A percentile compares a stretch with the other conserved stretches of the same genome.
These are phyloP conservation scores for Phaeoacremonium minimum DNA, from an alignment of 2,329 filamentous ascomycete genomes.

Conservation along the genomic window DNA sequence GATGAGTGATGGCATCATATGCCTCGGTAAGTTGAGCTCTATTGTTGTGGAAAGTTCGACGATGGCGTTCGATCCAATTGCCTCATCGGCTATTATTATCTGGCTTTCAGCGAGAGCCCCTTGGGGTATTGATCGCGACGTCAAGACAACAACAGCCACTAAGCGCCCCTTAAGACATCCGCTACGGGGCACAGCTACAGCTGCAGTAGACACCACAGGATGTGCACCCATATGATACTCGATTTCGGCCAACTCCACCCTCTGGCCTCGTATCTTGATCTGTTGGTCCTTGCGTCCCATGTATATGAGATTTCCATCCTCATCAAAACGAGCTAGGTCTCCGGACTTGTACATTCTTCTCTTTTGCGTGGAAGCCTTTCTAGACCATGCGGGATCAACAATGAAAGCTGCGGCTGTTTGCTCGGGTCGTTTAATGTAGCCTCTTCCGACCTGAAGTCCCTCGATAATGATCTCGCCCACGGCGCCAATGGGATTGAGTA, in stretches of 20 bases:
- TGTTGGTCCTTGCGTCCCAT: conserved; percentile 38
- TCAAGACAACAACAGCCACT: background rate
- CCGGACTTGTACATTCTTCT: conserved; percentile 29
- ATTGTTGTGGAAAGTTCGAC: conserved; percentile 23
- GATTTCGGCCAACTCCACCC: conserved; percentile 34
- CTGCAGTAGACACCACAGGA: conserved; percentile 4
- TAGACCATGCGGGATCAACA: conserved; percentile 1
- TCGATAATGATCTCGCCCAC: conserved; percentile 3
- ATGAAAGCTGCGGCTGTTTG: too few relatives aligned
- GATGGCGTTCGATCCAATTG: background rate
- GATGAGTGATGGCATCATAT: conserved; percentile 45
- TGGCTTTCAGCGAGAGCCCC: background rate
- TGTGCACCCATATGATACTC: conserved; percentile 7
- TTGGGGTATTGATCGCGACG: background rate
- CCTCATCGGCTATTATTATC: background rate
- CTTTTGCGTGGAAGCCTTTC: background rate
- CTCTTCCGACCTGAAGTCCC: conserved; percentile 1
- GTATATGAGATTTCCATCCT: conserved; percentile 25
- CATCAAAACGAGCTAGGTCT: conserved; percentile 30
- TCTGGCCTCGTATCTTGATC: conserved; percentile 47
- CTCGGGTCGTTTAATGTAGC: too few relatives aligned
- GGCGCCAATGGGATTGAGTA: conserved; percentile 1
- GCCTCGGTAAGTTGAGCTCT: conserved; percentile 28
- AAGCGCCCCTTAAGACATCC: too few relatives aligned
- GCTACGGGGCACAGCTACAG: conserved; percentile 2